Conservation (phyloP, 1,139 yeast genomes). For the Scheffersomyces segobiensis region DNA sequence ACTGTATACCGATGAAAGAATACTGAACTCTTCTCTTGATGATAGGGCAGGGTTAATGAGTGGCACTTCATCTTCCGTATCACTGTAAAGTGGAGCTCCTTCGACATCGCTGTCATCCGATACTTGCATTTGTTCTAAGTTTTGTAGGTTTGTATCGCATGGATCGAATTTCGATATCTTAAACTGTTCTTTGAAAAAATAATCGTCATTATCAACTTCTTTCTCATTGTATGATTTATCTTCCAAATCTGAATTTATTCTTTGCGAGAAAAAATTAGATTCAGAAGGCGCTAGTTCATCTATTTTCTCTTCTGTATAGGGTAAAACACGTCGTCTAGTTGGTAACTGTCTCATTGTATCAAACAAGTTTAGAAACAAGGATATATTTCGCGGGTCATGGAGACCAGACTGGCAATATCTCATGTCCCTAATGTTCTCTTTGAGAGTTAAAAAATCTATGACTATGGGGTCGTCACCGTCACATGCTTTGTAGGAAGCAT, state of each 20-base stretch:
- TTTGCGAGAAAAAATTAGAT: background rate
- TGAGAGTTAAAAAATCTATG: background rate
- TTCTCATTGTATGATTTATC: background rate
- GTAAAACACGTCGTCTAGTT: background rate
- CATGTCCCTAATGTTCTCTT: constrained; percentile 8
- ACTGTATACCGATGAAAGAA: constrained; percentile 6
- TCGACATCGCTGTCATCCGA: constrained; percentile 38
- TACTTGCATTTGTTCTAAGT: constrained; percentile 24
- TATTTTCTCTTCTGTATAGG: background rate
- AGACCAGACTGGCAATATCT: constrained; percentile 12
- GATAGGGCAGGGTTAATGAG: background rate
- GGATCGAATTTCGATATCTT: constrained; percentile 5
- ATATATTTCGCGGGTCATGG: constrained; percentile 10
- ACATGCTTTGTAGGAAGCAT: background rate
- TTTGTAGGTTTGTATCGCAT: constrained; percentile 3
- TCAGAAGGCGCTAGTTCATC: background rate
- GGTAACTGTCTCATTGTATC: constrained; percentile 7
- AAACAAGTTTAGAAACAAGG: constrained; percentile 9
- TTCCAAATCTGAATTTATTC: background rate
- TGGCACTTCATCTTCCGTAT: constrained; percentile 6
- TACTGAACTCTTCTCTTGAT: background rate
- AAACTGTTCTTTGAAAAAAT: constrained; percentile 10
- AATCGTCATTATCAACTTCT: background rate
- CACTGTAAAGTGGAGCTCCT: constrained; percentile 16
- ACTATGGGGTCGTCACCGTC: background rate